Base-by-base conservation (phyloP, 805 yeast species). In the Cyberlindnera maclurae region DNA sequence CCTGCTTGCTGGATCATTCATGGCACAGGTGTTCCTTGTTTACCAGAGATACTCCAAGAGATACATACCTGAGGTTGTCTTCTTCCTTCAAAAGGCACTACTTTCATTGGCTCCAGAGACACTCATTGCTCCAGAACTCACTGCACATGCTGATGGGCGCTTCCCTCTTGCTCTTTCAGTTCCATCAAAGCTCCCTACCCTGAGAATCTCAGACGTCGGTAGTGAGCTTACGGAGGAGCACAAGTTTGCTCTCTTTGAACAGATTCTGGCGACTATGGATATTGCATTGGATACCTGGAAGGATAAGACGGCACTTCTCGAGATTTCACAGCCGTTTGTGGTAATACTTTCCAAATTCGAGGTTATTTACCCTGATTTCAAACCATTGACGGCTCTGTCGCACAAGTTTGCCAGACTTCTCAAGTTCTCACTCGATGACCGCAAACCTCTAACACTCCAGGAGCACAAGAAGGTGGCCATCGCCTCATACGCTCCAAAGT, bases 21-120 rank as follows among this genome's bases (percentile, higher is more conserved):
- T 88, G n/a, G 69, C 78, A 39, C 87, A 80, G 43, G 62, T 78
- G 12, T 61, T 83, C 16, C 56, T 81, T 41, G 73, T 72, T 42
- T 93, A 85, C 58, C 97, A 93, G 64, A 65, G 86, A 42, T 55
- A 83, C 20, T 76, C 96, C 24, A 82, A 87, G 59, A 70, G 98
- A 51, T 79, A 67, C 50, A 65, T 82, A 34, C 98, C 99, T 0
- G 98, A 93, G 60, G 71, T 82, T 10, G 59, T 70, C 5, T 70
- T 62, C 35, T 82, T 80, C 47, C 58, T 79, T 33, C 79, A 77
- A 48, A 71, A 71, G 47, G 62, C 77, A 0, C 51, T 79, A 12
- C 47, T 68, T 12, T 47, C 77, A 27, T 49, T 71, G 39, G 75
- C 73, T 15, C 66, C 65, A 33, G 54, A 59, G n/a, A 46, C 54